Base-by-base conservation (phyloP, 208 protist species). In the Crithidia expoeki region DNA sequence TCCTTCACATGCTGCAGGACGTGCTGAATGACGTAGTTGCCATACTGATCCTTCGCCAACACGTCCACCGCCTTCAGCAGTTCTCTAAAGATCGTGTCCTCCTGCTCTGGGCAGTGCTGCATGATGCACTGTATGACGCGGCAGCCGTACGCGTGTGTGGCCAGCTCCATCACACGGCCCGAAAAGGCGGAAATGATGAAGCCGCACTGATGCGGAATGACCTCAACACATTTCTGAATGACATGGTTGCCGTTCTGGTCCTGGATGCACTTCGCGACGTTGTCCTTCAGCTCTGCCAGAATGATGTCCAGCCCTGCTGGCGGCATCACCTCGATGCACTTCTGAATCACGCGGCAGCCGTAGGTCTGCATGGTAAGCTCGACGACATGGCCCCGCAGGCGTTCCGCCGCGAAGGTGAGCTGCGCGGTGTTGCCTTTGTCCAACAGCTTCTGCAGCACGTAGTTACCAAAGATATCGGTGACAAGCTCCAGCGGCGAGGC, bases 161-260 rank as follows among this genome's bases (percentile, higher is more conserved):
- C 98, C 49, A 99, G 84, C 58, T 97, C 83, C 81, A 95, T 92
- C 64, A 98, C 92, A 28, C 96, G 92, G 12, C 97, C 96, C 4
- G 90, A 53, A 76, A 99, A 99, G 38, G 96, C 85, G 21, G 98
- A 96, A 17, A 99, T 95, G 68, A 99, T 99, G 73, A 99, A 99
- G 63, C 97, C 93, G 42, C 90, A 89, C 33, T 95, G 75, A 16
- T 95, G 72, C 23, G 96, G 88, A 23, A 99, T 89, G 14, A 93
- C 85, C 84, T 99, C 98, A 27, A 99, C 99, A 76, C 98, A 99
- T 76, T 99, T 99, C 83, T 99, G 98, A 28, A 99, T 97, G 19
- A 99, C 98, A 84, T 99, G 98, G 84, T 99, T 99, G 46, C 98
- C 98, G 81, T 99, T 99, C 83, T 99, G 98, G 69, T 99, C 98